These are phyloP conservation scores for Coprinopsis marcescibilis DNA, from an alignment of 768 basidiomycete species.

Conservation along the genomic window DNA sequence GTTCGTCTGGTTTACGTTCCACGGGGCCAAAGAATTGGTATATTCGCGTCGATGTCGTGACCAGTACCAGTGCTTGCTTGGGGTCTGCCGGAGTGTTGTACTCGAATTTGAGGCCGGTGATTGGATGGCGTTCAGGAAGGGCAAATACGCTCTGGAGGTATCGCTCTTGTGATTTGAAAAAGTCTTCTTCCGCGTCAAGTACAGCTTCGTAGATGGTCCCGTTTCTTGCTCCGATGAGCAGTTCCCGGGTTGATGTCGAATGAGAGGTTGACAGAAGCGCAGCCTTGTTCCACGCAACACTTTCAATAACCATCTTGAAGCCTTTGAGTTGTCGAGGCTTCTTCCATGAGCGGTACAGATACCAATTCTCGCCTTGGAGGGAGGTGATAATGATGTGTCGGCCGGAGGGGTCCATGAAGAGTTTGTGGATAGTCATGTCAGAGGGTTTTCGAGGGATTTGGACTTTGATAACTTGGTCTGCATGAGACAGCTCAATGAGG, in stretches of 20 bases:
- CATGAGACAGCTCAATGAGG: slow-evolving; percentile 83
- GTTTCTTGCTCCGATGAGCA: slow-evolving; percentile 80
- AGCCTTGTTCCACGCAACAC: slow-evolving; percentile 85
- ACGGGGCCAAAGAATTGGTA: slow-evolving; percentile 81
- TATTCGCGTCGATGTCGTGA: slow-evolving; percentile 81
- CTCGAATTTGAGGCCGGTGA: slow-evolving; percentile 83
- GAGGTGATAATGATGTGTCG: slow-evolving; percentile 87
- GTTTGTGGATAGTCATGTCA: slow-evolving; percentile 73
- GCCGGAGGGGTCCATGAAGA: slow-evolving; percentile 92
- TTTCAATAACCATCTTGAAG: slow-evolving; percentile 85
- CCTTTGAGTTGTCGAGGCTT: slow-evolving; percentile 74
- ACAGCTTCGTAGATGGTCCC: slow-evolving; percentile 87
- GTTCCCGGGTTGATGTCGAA: slow-evolving; percentile 73
- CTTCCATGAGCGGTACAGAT: slow-evolving; percentile 75
- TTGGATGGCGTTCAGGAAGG: slow-evolving; percentile 72
- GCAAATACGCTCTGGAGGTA: slow-evolving; percentile 70
- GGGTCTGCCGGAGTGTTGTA: slow-evolving; percentile 61
- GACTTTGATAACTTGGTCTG: slow-evolving; percentile 82
- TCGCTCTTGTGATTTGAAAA: slow-evolving; percentile 85
- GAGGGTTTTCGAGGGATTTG: slow-evolving; percentile 66
- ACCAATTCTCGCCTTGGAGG: slow-evolving; percentile 88
- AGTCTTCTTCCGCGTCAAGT: slow-evolving; percentile 85
- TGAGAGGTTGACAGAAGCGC: slow-evolving; percentile 58
- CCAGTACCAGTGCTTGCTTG: slow-evolving; percentile 63
- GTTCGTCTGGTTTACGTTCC: slow-evolving; percentile 68